Percentiles rank a stretch among this genome's conserved stretches.
Evolutionary conservation across 768 basidiomycete species (phyloP).

Genomic region (Exsudoporus frostii): DNA sequence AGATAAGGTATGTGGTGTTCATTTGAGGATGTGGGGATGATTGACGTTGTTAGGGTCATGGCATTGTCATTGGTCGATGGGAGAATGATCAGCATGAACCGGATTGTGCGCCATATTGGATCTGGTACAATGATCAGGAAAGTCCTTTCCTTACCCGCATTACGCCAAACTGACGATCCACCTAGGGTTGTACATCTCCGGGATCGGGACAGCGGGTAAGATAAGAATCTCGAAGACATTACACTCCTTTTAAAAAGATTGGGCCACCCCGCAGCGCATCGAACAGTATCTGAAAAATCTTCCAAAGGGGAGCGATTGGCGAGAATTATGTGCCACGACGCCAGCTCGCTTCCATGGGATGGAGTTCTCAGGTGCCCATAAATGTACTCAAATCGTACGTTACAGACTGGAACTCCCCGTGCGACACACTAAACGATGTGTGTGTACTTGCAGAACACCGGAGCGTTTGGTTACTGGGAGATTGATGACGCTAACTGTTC

Average conservation of each 20-base stretch:
- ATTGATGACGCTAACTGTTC: too few relatives aligned
- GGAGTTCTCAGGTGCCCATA: constrained; percentile 27
- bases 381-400: too few relatives aligned
- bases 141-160: neutral
- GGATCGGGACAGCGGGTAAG: constrained; percentile 25
- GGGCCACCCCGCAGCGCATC: too few relatives aligned
- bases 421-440: too few relatives aligned
- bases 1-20: constrained; percentile 13
- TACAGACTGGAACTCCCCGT: too few relatives aligned
- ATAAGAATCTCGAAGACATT: neutral
- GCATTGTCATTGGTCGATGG: too few relatives aligned
- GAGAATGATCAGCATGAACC: constrained; percentile 23
- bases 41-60: constrained; percentile 15
- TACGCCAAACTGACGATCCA: neutral
- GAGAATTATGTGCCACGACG: too few relatives aligned
- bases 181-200: constrained; percentile 22
- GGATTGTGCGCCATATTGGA: constrained; percentile 26
- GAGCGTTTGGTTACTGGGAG: too few relatives aligned
- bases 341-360: constrained; percentile 24
- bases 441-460: too few relatives aligned
- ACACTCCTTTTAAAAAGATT: neutral
- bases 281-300: too few relatives aligned
- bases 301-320: too few relatives aligned
- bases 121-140: constrained; percentile 30
- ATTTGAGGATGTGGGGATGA: neutral